These are phyloP conservation scores for Zoysia pacifica DNA, from an alignment of 176 grass and related monocot species.

Conservation along the genomic window DNA sequence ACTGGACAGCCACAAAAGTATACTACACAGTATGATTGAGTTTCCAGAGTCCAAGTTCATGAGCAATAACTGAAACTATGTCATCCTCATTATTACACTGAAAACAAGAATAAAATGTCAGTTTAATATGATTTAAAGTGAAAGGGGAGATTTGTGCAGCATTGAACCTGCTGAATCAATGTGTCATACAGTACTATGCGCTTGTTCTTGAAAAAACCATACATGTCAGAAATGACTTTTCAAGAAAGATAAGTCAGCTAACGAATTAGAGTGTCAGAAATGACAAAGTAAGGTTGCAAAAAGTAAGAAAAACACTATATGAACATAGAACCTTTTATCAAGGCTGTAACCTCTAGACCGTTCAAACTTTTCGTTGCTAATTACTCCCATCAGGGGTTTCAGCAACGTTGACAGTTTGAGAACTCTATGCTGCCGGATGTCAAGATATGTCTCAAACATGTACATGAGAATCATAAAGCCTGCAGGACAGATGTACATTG, in stretches of 20 bases:
- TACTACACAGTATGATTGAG: conserved; percentile 81
- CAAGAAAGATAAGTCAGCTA: neutral
- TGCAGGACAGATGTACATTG: conserved; percentile 43
- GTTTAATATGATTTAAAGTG: neutral
- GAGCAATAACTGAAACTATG: conserved; percentile 97
- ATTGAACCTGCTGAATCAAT: conserved; percentile 91
- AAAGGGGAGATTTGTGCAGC: conserved; percentile 4
- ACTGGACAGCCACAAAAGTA: conserved; percentile 91
- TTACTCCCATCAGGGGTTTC: conserved; percentile 69
- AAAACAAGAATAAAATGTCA: conserved; percentile 31
- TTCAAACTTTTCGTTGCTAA: conserved; percentile 85
- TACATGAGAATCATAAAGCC: conserved; percentile 97
- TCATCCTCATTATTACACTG: conserved; percentile 93
- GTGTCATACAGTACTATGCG: conserved; percentile 99
- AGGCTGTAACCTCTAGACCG: conserved; percentile 86
- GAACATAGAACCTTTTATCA: conserved; percentile 73
- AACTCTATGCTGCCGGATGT: conserved; percentile 78
- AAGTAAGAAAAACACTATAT: neutral
- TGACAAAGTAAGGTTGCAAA: conserved; percentile 5
- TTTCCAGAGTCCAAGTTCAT: conserved; percentile 99
- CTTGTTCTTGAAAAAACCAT: conserved; percentile 99
- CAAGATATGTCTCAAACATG: conserved; percentile 94
- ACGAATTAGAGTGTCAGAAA: conserved; percentile 6
- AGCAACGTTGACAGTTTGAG: conserved; percentile 71
- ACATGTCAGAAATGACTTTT: conserved; percentile 52